These are phyloP conservation scores for Zymoseptoria crescenta DNA, from an alignment of 2,329 filamentous ascomycete species.

Conservation along the genomic window DNA sequence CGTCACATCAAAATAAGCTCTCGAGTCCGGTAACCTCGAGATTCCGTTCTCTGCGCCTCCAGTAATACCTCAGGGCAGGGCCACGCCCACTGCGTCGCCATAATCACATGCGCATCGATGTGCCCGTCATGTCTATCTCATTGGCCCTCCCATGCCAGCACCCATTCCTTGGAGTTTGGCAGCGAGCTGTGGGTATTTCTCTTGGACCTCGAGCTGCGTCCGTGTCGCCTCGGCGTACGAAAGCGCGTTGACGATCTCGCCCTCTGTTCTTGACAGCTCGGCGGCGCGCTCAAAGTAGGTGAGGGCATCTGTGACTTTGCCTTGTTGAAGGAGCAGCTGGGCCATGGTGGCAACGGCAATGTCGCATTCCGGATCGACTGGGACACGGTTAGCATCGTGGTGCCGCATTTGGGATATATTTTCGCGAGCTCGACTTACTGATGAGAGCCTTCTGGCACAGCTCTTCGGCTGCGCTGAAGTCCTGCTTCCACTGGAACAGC, in stretches of 20 bases:
- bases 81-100: background rate
- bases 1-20: background rate
- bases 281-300: slow-evolving; percentile 96
- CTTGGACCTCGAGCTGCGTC: slow-evolving; percentile 73
- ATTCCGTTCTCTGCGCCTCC: background rate
- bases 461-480: slow-evolving; percentile 89
- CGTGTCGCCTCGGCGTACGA: slow-evolving; percentile 95
- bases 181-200: slow-evolving; percentile 47
- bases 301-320: slow-evolving; percentile 89
- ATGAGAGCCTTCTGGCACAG: slow-evolving; percentile 96
- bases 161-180: slow-evolving; percentile 35
- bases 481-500: slow-evolving; percentile 96
- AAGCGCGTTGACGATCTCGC: slow-evolving; percentile 90
- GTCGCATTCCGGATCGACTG: slow-evolving; percentile 96
- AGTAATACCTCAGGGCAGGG: background rate
- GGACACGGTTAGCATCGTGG: slow-evolving; percentile 29
- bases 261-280: slow-evolving; percentile 86
- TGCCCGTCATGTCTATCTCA: slow-evolving; percentile 7
- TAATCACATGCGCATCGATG: background rate
- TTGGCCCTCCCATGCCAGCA: slow-evolving; percentile 14
- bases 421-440: slow-evolving; percentile 55
- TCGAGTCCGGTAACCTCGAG: background rate
- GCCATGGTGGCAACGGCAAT: slow-evolving; percentile 99
- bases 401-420: background rate
- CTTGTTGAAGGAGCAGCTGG: slow-evolving; percentile 92